Base-by-base conservation (phyloP, 106 monocot species). In the Phalaenopsis equestris region DNA sequence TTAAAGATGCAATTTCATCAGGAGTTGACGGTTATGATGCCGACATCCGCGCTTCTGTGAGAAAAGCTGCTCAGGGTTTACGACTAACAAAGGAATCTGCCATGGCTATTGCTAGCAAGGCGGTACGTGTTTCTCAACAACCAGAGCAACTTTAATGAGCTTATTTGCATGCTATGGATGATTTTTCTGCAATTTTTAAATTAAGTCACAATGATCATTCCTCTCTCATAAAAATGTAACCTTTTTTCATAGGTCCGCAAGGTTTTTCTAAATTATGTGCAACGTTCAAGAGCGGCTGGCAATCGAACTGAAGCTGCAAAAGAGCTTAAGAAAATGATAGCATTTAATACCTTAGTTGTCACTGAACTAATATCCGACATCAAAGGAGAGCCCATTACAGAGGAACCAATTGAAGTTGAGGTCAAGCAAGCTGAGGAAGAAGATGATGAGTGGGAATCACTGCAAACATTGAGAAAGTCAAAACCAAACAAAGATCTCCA, bases 21-120 rank as follows among this genome's bases (percentile, higher is more conserved):
- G 96, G 96, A 78, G 90, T 93, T 61, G 93, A 95, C 57, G 99
- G 99, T 37, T 99, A 95, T 87, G 91, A 95, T 88, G 91, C 91
- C 80, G 82, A 90, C 73, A 76, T 87, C 52, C 89, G 91, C 75
- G 89, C 89, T n/a, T 84, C 95, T 65, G 95, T 99, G 4, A 91
- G 91, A 58, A 99, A 99, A 83, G 91, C 99, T 45, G 83, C 99
- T 75, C 87, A 93, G 79, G 93, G 94, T 77, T 84, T 99, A 81
- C 90, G 91, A 3, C 85, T 99, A 42, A 89, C 90, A 67, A 88
- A 83, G 43, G 95, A 99, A 17, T 91, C 88, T 81, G 93, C 93
- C 47, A 93, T 99, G 84, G 77, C 85, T 41, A 99, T 99, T 68
- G 91, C 95, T 79, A 88, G 89, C 82, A 99, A 95, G 75, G 95